Conservation (phyloP, 202 grass and related monocot genomes). For the Brachypodium distachyon region DNA sequence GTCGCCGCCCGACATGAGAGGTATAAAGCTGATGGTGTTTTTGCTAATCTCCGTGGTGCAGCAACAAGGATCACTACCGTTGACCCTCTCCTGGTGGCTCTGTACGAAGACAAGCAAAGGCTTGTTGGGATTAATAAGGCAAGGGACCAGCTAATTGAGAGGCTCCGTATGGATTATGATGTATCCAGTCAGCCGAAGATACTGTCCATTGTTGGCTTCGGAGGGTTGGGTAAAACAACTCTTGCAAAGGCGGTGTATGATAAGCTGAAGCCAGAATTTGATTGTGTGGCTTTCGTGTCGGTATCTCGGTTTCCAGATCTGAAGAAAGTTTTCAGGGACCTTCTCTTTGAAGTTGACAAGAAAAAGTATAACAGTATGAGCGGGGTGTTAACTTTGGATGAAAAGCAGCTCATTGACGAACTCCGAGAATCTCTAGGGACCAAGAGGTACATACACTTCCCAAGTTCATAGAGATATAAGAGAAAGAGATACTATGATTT, state of each 20-base stretch:
- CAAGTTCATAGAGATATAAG: too few relatives aligned
- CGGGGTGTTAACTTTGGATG: background rate
- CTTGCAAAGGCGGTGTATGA: background rate
- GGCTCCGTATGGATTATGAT: background rate
- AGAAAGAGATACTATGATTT: too few relatives aligned
- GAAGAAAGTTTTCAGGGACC: background rate
- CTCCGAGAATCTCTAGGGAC: background rate
- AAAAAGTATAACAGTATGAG: background rate
- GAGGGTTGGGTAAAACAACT: background rate
- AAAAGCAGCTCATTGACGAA: background rate
- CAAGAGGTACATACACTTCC: too few relatives aligned
- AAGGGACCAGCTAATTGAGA: background rate
- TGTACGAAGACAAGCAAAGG: background rate
- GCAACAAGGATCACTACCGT: too few relatives aligned
- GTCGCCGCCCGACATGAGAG: background rate
- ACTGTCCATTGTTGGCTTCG: background rate
- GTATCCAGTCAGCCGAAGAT: background rate
- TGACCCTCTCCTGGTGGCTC: background rate
- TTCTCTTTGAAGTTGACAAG: background rate
- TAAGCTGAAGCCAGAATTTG: background rate
- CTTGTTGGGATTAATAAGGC: background rate
- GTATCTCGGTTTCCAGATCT: background rate
- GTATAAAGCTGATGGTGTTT: background rate
- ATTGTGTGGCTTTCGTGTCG: background rate
- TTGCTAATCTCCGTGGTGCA: background rate